A percentile compares a stretch with the other conserved stretches of the same genome.
Conservation (phyloP, 2,329 filamentous ascomycete genomes). For the Nigrospora osmanthi region DNA sequence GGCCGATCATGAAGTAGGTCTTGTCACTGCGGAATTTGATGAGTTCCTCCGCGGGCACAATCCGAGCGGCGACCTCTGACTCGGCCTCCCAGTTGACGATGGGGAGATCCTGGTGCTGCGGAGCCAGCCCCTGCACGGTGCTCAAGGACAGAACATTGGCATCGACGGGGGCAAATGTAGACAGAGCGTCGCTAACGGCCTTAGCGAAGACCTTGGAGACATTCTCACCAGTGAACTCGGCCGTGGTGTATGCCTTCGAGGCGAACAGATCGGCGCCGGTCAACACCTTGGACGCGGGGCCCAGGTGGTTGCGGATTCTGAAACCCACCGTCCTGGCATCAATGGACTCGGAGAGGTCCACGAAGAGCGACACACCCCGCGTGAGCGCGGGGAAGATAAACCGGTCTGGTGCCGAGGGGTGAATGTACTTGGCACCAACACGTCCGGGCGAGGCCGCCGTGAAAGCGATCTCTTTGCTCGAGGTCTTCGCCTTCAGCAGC, state of each 20-base stretch:
- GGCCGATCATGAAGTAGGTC: slow-evolving; percentile 24
- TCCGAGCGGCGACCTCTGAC: background rate
- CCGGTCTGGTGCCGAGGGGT: background rate
- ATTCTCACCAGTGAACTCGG: background rate
- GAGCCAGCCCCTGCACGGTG: background rate
- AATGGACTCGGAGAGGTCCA: background rate
- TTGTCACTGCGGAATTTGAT: slow-evolving; percentile 13
- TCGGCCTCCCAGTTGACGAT: slow-evolving; percentile 3
- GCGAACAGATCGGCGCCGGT: background rate
- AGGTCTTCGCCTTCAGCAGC: background rate
- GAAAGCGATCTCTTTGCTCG: background rate
- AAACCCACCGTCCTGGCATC: background rate
- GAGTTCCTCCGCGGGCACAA: slow-evolving; percentile 1
- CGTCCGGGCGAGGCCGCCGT: background rate
- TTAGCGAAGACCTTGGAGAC: background rate
- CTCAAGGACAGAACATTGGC: background rate
- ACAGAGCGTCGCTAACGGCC: background rate
- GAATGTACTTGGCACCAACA: background rate
- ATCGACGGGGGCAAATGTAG: background rate
- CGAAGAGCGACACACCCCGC: background rate
- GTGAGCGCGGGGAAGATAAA: background rate
- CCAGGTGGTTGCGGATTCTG: background rate
- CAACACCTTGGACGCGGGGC: background rate
- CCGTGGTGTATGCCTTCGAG: background rate
- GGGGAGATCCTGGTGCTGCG: background rate